Percentiles rank a stretch among this genome's conserved stretches.
phyloP scores from a whole-genome alignment of 257 asterid species.

The Solanum clarkiae region DNA sequence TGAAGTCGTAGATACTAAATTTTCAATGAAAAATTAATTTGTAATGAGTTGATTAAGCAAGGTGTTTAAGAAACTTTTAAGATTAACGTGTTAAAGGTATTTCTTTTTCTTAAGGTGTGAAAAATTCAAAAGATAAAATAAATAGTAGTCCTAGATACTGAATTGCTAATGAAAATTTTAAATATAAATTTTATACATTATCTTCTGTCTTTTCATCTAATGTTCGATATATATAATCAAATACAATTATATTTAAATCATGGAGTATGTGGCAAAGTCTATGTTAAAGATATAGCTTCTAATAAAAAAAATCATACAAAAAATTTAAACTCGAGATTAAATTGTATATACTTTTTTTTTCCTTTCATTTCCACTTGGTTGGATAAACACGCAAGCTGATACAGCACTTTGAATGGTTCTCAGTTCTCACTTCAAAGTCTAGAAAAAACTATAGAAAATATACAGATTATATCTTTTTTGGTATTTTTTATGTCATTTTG shows the following conservation, averaged over 20 bases:
- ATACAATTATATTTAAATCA: neutral
- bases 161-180: neutral
- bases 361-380: neutral
- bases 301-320: no score
- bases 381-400: neutral
- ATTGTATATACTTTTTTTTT: neutral
- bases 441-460: neutral
- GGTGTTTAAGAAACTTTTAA: neutral
- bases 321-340: no score
- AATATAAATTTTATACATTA: neutral
- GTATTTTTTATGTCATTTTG: no score
- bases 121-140: neutral
- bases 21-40: neutral
- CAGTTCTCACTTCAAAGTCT: neutral
- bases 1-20: neutral
- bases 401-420: neutral
- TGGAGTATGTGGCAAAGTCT: neutral
- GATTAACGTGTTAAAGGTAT: neutral
- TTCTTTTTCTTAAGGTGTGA: neutral
- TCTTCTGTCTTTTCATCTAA: accelerated
- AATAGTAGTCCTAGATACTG: neutral
- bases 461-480: no score
- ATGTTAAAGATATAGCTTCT: neutral
- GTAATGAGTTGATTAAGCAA: neutral
- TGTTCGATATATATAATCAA: neutral